A percentile compares a stretch with the other conserved stretches of the same genome.
phyloP scores from a whole-genome alignment of 306 rosid species.

The Comarum palustre region DNA sequence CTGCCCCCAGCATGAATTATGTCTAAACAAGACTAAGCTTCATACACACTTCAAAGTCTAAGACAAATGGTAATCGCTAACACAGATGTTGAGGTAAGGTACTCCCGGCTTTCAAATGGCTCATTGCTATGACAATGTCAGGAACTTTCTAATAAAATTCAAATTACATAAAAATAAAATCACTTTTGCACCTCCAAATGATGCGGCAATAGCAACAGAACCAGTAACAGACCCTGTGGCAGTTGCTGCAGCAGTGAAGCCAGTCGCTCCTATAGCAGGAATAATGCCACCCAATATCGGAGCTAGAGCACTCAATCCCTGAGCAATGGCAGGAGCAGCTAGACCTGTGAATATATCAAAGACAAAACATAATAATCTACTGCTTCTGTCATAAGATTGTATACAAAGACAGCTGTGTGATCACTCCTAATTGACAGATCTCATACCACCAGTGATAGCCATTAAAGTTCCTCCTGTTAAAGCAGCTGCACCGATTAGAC shows the following conservation, averaged over 20 bases:
- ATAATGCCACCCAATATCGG: constrained; percentile 15
- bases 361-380: constrained; percentile 1
- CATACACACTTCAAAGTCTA: neutral
- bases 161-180: neutral
- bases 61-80: neutral
- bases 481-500: constrained; percentile 34
- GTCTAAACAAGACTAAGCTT: neutral
- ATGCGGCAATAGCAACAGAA: constrained; percentile 27
- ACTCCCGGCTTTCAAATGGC: neutral
- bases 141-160: neutral
- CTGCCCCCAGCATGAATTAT: neutral
- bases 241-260: constrained; percentile 24
- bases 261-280: constrained; percentile 24
- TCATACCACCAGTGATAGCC: constrained; percentile 32
- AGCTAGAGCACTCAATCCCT: constrained; percentile 20
- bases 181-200: constrained; percentile 29
- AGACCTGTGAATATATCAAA: constrained; percentile 13
- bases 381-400: neutral
- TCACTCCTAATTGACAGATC: neutral
- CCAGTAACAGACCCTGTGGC: constrained; percentile 31
- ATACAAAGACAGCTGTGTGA: neutral
- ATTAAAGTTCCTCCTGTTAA: constrained; percentile 30
- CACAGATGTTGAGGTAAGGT: neutral
- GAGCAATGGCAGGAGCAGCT: constrained; percentile 28
- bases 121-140: neutral